phyloP scores from a whole-genome alignment of 257 asterid genomes.

The Ehretia macrophylla region DNA sequence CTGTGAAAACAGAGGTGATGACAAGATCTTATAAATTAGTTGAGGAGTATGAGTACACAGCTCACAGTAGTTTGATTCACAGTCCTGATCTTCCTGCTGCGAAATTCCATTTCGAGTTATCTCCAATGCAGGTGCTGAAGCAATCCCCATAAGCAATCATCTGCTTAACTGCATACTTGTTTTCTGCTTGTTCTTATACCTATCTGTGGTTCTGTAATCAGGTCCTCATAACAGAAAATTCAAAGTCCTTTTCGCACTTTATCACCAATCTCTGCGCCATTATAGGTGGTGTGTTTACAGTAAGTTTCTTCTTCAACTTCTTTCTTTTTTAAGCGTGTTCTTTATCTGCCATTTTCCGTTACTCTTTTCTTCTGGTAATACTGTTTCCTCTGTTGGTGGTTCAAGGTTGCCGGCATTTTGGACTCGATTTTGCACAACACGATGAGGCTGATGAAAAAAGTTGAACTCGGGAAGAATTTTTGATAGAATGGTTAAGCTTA shows the following conservation, averaged over 20 bases:
- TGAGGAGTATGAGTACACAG: slow-evolving; percentile 92
- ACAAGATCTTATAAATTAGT: slow-evolving; percentile 70
- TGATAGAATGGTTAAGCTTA: slow-evolving; percentile 30
- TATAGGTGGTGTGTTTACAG: slow-evolving; percentile 95
- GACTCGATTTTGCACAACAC: slow-evolving; percentile 74
- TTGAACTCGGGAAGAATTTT: slow-evolving; percentile 80
- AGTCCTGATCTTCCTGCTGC: slow-evolving; percentile 75
- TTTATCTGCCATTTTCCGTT: neutral
- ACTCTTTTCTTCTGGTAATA: neutral
- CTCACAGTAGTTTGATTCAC: slow-evolving; percentile 89
- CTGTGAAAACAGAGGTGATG: slow-evolving; percentile 90
- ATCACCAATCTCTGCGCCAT: slow-evolving; percentile 82
- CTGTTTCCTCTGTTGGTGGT: slow-evolving; percentile 13
- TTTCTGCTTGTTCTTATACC: slow-evolving; percentile 2
- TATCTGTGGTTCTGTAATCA: slow-evolving; percentile 20
- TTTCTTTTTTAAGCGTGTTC: neutral
- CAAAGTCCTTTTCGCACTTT: slow-evolving; percentile 82
- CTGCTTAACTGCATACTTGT: neutral
- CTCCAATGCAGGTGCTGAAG: slow-evolving; percentile 88
- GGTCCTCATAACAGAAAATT: slow-evolving; percentile 69
- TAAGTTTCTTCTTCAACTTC: slow-evolving; percentile 23
- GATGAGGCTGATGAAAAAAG: slow-evolving; percentile 61
- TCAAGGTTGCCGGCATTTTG: slow-evolving; percentile 94
- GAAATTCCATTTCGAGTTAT: slow-evolving; percentile 79
- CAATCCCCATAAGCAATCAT: slow-evolving; percentile 7